A percentile compares a stretch with the other conserved stretches of the same genome.
Conservation (phyloP, 179 eudicot species). For the Vitellaria paradoxa region DNA sequence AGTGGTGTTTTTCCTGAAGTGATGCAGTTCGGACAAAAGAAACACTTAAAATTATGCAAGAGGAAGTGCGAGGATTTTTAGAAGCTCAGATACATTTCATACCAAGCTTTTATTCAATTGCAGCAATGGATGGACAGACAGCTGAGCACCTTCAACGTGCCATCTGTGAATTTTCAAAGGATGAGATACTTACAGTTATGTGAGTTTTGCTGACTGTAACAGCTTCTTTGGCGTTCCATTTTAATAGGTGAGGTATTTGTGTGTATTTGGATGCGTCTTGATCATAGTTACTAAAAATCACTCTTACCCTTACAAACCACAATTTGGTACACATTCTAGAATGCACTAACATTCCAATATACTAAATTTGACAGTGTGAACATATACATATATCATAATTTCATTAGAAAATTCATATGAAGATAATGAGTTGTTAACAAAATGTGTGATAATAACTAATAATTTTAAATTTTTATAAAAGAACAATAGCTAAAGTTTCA, state of each 20-base stretch:
- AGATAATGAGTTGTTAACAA: too few species aligned
- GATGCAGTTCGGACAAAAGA: constrained; percentile 80
- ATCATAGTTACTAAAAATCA: background rate
- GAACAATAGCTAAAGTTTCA: too few species aligned
- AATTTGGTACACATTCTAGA: too few species aligned
- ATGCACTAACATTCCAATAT: too few species aligned
- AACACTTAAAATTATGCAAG: constrained; percentile 80
- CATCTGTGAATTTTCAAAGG: constrained; percentile 63
- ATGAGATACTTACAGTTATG: constrained; percentile 82
- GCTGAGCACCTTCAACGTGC: constrained; percentile 76
- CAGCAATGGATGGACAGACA: constrained; percentile 99
- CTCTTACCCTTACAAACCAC: too few species aligned
- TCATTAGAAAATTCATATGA: too few species aligned
- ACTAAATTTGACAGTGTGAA: too few species aligned
- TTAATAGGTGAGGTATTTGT: constrained; percentile 21
- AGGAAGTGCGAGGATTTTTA: constrained; percentile 53
- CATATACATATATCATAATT: too few species aligned
- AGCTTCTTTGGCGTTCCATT: constrained; percentile 26
- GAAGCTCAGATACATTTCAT: constrained; percentile 79
- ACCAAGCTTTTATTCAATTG: constrained; percentile 88
- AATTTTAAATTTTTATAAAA: too few species aligned
- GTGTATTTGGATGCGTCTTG: constrained; percentile 9
- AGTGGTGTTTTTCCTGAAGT: constrained; percentile 32
- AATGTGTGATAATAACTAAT: too few species aligned
- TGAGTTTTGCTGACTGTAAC: constrained; percentile 48